Percentiles rank a stretch among this genome's conserved stretches.
These are phyloP conservation scores for Oxyria digyna DNA, from an alignment of 148 eudicot species.

Conservation along the genomic window DNA sequence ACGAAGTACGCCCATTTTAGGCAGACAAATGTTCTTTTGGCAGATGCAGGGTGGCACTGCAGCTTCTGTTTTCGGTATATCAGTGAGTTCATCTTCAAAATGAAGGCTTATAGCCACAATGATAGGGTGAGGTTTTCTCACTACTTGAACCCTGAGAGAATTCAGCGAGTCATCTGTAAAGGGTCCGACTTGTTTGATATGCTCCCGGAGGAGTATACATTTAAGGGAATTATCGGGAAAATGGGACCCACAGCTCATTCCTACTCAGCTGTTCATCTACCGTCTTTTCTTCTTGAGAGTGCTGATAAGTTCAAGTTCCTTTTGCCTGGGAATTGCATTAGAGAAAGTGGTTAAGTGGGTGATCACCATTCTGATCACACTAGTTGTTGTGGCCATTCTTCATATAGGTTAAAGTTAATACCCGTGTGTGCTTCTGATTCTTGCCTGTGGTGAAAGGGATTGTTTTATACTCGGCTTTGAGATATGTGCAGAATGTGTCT, in stretches of 20 bases:
- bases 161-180: constrained; percentile 9
- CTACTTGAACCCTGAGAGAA: constrained; percentile 9
- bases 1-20: constrained; percentile 11
- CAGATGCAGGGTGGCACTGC: constrained; percentile 14
- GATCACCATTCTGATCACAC: background rate
- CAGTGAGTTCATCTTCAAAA: constrained; percentile 11
- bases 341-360: constrained; percentile 13
- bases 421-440: background rate
- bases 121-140: constrained; percentile 11
- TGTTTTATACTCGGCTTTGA: background rate
- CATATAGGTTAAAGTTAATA: background rate
- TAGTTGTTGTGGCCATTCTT: background rate
- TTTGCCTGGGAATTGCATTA: constrained; percentile 11
- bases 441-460: background rate
- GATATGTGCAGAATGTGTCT: background rate
- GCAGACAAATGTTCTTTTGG: constrained; percentile 6
- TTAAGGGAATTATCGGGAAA: constrained; percentile 8
- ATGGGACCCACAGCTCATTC: constrained; percentile 12
- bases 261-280: constrained; percentile 11
- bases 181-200: constrained; percentile 10
- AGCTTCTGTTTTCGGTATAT: constrained; percentile 10
- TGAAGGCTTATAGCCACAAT: constrained; percentile 12
- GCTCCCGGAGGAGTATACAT: constrained; percentile 10
- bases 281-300: constrained; percentile 6
- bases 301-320: constrained; percentile 8